Conservation (phyloP, 192 early-diverging fungal species). For the Rhizoclosmatium globosum region DNA sequence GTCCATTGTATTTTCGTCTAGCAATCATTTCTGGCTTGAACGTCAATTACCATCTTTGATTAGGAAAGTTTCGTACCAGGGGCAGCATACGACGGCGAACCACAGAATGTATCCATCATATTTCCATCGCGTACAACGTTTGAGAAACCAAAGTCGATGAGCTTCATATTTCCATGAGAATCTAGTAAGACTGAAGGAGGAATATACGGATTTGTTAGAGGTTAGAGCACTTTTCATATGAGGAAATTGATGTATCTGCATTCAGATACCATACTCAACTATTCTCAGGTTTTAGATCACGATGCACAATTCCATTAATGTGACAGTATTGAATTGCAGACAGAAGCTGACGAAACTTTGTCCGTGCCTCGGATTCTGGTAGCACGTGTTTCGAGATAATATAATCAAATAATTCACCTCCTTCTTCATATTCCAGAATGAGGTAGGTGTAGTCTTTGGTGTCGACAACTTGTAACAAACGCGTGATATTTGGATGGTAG, state of each 20-base stretch:
- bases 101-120: constrained; percentile 57
- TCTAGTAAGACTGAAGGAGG: constrained; percentile 50
- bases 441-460: constrained; percentile 78
- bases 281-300: constrained; percentile 59
- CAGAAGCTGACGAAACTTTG: constrained; percentile 53
- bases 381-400: constrained; percentile 68
- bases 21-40: constrained; percentile 75
- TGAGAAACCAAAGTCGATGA: constrained; percentile 62
- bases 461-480: constrained; percentile 82
- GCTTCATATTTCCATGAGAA: constrained; percentile 47
- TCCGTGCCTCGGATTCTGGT: constrained; percentile 45
- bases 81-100: constrained; percentile 52
- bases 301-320: constrained; percentile 51
- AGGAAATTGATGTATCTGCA: constrained; percentile 10
- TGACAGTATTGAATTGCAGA: constrained; percentile 58
- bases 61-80: constrained; percentile 42
- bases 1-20: constrained; percentile 75
- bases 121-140: constrained; percentile 42
- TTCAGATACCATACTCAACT: constrained; percentile 28
- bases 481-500: constrained; percentile 79
- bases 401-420: constrained; percentile 91
- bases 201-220: neutral
- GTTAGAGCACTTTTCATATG: neutral
- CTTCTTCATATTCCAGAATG: constrained; percentile 85
- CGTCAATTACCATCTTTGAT: constrained; percentile 5